Conservation (phyloP, 257 asterid species). For the Anisodus tanguticus region DNA sequence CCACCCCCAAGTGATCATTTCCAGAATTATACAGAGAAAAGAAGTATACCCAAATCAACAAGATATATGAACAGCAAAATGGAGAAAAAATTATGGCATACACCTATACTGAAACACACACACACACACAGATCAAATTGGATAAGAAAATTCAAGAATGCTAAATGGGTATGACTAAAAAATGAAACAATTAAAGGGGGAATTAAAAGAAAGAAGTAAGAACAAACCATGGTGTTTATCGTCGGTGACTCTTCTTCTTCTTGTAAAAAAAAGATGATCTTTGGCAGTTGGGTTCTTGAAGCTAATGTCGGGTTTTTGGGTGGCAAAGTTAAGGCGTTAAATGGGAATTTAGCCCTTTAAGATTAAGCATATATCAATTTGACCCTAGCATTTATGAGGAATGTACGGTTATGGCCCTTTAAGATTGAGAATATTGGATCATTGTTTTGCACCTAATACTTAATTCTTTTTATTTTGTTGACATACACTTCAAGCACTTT, state of each 20-base stretch:
- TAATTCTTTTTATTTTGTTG: background rate
- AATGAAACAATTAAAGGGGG: background rate
- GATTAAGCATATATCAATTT: background rate
- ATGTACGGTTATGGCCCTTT: no score
- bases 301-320: background rate
- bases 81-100: background rate
- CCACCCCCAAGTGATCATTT: background rate
- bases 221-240: slow-evolving; percentile 18
- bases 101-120: background rate
- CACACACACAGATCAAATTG: background rate
- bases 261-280: background rate
- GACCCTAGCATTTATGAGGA: background rate
- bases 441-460: background rate
- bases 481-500: background rate
- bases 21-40: background rate
- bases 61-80: background rate
- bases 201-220: background rate
- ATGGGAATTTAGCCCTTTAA: slow-evolving; percentile 1
- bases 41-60: background rate
- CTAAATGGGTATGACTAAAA: background rate
- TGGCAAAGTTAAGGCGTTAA: background rate
- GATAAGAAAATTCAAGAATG: background rate
- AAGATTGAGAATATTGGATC: no score
- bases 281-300: background rate
- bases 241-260: background rate